Conservation (phyloP, 495 filamentous ascomycete species). For the Penicillium fimorum region DNA sequence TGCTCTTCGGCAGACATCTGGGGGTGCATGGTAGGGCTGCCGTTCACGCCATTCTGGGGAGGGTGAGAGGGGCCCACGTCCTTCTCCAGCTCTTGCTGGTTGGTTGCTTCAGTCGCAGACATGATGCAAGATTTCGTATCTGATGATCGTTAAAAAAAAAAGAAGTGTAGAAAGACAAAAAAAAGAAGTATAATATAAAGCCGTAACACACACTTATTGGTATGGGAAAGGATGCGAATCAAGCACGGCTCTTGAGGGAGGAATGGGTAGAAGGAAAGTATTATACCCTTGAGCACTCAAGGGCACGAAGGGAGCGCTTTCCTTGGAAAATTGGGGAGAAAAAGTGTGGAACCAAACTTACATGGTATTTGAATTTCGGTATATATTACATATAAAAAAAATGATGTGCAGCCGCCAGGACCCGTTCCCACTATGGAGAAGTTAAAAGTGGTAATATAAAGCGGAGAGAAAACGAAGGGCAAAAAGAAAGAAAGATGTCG, state of each 20-base stretch:
- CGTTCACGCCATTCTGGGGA: slow-evolving; percentile 14
- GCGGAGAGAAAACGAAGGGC: slow-evolving; percentile 1
- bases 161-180: slow-evolving; percentile 7
- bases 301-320: no score
- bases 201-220: slow-evolving; percentile 30
- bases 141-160: slow-evolving; percentile 8
- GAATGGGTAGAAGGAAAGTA: slow-evolving; percentile 16
- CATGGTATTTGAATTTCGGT: slow-evolving; percentile 12
- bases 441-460: slow-evolving; percentile 14
- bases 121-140: slow-evolving; percentile 21
- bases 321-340: slow-evolving; percentile 3
- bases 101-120: slow-evolving; percentile 30
- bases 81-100: slow-evolving; percentile 36
- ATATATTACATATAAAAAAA: slow-evolving; percentile 14
- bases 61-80: slow-evolving; percentile 25
- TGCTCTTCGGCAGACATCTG: slow-evolving; percentile 50
- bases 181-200: slow-evolving; percentile 21
- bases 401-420: slow-evolving; percentile 28
- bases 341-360: slow-evolving; percentile 18
- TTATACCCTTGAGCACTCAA: slow-evolving; percentile 15
- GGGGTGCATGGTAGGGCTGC: slow-evolving; percentile 19
- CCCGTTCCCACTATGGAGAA: slow-evolving; percentile 16
- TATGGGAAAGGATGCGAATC: slow-evolving; percentile 17
- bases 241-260: slow-evolving; percentile 25
- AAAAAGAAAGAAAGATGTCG: not conserved